Conservation (phyloP, 164 flowering plant genomes). For the Houttuynia cordata region DNA sequence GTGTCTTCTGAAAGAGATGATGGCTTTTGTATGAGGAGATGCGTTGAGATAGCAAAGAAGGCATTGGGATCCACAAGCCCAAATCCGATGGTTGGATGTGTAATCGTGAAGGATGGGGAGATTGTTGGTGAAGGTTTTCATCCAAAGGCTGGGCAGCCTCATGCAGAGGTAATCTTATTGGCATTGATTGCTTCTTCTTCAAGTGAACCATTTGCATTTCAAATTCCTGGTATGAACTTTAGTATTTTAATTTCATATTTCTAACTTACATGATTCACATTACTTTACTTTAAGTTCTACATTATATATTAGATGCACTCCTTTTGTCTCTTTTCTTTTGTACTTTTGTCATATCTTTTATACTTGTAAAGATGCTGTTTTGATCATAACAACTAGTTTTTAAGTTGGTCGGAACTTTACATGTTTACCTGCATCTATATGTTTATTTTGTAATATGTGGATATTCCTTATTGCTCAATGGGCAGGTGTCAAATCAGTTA, state of each 20-base stretch:
- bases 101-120: slow-evolving; percentile 76
- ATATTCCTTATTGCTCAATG: slow-evolving; percentile 64
- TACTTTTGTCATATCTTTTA: neutral
- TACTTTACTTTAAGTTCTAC: neutral
- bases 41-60: slow-evolving; percentile 1
- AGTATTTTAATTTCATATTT: no score
- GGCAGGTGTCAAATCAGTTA: slow-evolving; percentile 35
- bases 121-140: slow-evolving; percentile 92
- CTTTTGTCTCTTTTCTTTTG: neutral
- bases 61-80: slow-evolving; percentile 62
- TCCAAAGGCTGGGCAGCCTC: slow-evolving; percentile 97
- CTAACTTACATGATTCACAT: neutral
- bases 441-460: slow-evolving; percentile 20
- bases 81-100: slow-evolving; percentile 95
- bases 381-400: no score
- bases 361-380: neutral
- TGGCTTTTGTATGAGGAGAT: neutral
- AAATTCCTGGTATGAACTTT: neutral
- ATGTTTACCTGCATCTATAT: neutral
- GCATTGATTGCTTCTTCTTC: neutral
- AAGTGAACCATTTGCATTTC: neutral
- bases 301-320: no score
- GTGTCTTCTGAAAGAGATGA: neutral
- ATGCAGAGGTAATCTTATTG: slow-evolving; percentile 59
- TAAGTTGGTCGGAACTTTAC: no score